phyloP scores from a whole-genome alignment of 441 rosid genomes.

The Capsella rubella region DNA sequence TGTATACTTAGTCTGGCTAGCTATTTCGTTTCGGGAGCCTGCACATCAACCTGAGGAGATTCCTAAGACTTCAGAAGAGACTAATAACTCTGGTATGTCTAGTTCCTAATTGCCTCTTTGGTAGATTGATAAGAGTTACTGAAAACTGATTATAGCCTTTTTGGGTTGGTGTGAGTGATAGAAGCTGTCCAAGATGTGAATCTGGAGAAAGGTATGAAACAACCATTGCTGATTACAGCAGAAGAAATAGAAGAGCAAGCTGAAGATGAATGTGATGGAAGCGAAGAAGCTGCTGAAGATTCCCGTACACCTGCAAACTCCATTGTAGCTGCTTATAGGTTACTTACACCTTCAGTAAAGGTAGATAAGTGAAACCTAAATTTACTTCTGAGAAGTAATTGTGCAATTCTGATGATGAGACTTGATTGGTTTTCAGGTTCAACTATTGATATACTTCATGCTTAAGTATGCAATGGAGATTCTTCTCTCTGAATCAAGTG shows the following conservation, averaged over 20 bases:
- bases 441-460: conserved; percentile 91
- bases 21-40: conserved; percentile 86
- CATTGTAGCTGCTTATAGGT: conserved; percentile 69
- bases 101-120: not conserved
- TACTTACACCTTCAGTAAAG: conserved; percentile 95
- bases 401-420: not conserved
- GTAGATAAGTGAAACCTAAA: conserved; percentile 37
- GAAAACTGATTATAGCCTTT: not conserved
- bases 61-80: conserved; percentile 42
- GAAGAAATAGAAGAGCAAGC: conserved; percentile 51
- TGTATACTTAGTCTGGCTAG: conserved; percentile 74
- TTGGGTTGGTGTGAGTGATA: conserved; percentile 47
- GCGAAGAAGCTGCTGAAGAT: conserved; percentile 70
- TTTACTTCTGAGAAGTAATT: not conserved
- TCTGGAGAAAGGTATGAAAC: conserved; percentile 78
- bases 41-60: conserved; percentile 53
- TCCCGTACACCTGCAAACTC: conserved; percentile 73
- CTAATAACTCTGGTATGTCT: conserved; percentile 55
- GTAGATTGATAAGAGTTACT: not conserved
- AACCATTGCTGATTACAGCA: conserved; percentile 55
- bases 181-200: conserved; percentile 55
- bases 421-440: conserved; percentile 61
- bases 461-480: conserved; percentile 93
- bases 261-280: conserved; percentile 69
- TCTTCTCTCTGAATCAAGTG: conserved; percentile 90